Evolutionary conservation across 2,329 filamentous ascomycete species (phyloP), one percentile per base, ranked within the genome.

Genomic region (Exophiala sp.): DNA sequence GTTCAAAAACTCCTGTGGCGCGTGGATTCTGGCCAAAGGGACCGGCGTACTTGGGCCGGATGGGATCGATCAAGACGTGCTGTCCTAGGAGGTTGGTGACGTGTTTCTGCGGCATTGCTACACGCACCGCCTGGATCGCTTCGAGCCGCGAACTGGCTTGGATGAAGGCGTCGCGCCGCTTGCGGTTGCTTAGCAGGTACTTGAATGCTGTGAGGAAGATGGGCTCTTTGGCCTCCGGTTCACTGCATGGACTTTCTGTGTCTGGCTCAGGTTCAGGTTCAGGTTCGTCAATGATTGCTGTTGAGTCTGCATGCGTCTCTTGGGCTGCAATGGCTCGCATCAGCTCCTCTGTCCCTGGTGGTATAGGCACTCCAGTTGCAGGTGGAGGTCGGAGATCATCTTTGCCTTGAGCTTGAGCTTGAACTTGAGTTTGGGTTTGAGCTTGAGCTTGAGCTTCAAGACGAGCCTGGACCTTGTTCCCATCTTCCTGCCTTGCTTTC

Each of bases 151-250:
- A 79, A 49, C 88, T 81, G 35, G 88, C 85, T 66, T 95, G 86
- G 47, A 95, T 79, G 64, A 95, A 95, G 8, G 84, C 82, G 66
- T 97, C 93, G 14, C 76, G 73, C 46, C 76, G 74, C 49, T 80
- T 81, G 11, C 80, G 81, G 24, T 80, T 79, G 51, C 86, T 77
- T 39, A 83, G 72, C 58, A 87, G 78, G 63, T 85, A 82, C 59
- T 88, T 82, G 66, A 95, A 96, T 8, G 88, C 88, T 86, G 84
- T 70, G 89, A 91, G 68, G 32, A 95, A 96, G 3, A 90, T 86
- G 2, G 85, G 83, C 62, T 93, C 86, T n/a, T 54, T 57, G 2
- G 34, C 19, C 23, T 54, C 50, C 63, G 82, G 68, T 68, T 76
- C 71, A 48, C 76, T 70, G 61, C 41, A 18, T 9, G 47, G 42